These are phyloP conservation scores for Candida ulmi DNA, from an alignment of 805 yeast species.

Conservation along the genomic window DNA sequence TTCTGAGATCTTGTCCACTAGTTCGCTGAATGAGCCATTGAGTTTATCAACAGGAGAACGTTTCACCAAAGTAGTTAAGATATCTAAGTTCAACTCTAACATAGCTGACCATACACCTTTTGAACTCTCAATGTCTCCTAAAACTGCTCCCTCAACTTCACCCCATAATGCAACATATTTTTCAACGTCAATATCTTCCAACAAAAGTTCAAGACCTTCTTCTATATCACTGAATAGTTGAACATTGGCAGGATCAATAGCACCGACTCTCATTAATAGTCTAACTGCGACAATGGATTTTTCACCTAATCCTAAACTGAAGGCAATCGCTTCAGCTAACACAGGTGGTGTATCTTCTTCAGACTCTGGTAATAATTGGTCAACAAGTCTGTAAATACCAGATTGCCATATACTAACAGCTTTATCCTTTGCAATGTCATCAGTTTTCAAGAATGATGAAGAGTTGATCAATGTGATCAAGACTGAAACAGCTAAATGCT, in stretches of 20 bases:
- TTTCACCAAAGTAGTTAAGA: slow-evolving; percentile 44
- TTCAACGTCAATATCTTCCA: slow-evolving; percentile 39
- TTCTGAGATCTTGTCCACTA: slow-evolving; percentile 34
- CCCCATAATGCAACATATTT: slow-evolving; percentile 45
- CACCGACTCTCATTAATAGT: slow-evolving; percentile 55
- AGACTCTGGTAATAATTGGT: slow-evolving; percentile 37
- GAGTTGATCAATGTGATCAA: slow-evolving; percentile 52
- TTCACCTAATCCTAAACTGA: slow-evolving; percentile 43
- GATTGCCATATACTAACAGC: slow-evolving; percentile 8
- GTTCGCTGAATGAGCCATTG: slow-evolving; percentile 29
- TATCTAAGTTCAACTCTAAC: slow-evolving; percentile 51
- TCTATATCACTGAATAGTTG: slow-evolving; percentile 61
- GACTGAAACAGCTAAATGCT: slow-evolving; percentile 22
- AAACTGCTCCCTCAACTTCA: slow-evolving; percentile 45
- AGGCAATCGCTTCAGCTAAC: slow-evolving; percentile 62
- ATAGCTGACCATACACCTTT: slow-evolving; percentile 52
- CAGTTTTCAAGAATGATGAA: slow-evolving; percentile 31
- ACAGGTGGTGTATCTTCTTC: slow-evolving; percentile 78
- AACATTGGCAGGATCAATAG: slow-evolving; percentile 69
- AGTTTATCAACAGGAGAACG: slow-evolving; percentile 29
- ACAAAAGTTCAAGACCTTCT: slow-evolving; percentile 59
- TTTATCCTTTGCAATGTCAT: slow-evolving; percentile 16
- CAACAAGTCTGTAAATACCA: slow-evolving; percentile 10
- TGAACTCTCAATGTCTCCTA: slow-evolving; percentile 30
- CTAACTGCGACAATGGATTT: slow-evolving; percentile 30